These are phyloP conservation scores for Medakamo hakoo DNA, from an alignment of 139 green algal genomes.

Conservation along the genomic window DNA sequence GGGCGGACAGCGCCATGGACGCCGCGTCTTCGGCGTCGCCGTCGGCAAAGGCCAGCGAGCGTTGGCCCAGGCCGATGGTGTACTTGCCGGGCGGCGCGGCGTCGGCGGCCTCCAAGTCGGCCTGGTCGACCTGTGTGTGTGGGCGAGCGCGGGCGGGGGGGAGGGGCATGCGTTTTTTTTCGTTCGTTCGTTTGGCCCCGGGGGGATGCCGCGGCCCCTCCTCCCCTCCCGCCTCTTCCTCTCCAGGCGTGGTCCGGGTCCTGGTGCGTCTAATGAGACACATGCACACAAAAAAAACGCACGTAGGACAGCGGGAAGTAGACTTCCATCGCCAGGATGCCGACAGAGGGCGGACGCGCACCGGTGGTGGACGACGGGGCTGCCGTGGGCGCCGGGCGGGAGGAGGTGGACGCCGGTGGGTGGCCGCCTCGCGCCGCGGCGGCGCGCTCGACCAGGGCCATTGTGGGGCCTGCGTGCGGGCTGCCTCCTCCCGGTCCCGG, in stretches of 20 bases:
- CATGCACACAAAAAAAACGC: background rate
- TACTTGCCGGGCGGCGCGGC: constrained; percentile 60
- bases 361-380: background rate
- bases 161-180: background rate
- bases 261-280: background rate
- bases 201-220: no score
- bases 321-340: constrained; percentile 46
- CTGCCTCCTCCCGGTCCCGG: no score
- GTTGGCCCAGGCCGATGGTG: constrained; percentile 65
- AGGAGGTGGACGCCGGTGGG: no score
- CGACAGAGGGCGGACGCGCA: constrained; percentile 13
- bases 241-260: background rate
- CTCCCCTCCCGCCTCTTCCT: no score
- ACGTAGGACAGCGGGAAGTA: constrained; percentile 47
- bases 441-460: background rate
- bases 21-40: constrained; percentile 58
- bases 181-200: no score
- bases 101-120: constrained; percentile 53
- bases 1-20: constrained; percentile 53
- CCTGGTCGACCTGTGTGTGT: constrained; percentile 26
- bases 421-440: no score
- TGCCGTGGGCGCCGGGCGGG: no score
- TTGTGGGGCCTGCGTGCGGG: no score
- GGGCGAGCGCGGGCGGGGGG: background rate
- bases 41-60: constrained; percentile 43